Evolutionary conservation across 2,329 filamentous ascomycete genomes (phyloP).

Genomic region (Stachybotrys elegans): DNA sequence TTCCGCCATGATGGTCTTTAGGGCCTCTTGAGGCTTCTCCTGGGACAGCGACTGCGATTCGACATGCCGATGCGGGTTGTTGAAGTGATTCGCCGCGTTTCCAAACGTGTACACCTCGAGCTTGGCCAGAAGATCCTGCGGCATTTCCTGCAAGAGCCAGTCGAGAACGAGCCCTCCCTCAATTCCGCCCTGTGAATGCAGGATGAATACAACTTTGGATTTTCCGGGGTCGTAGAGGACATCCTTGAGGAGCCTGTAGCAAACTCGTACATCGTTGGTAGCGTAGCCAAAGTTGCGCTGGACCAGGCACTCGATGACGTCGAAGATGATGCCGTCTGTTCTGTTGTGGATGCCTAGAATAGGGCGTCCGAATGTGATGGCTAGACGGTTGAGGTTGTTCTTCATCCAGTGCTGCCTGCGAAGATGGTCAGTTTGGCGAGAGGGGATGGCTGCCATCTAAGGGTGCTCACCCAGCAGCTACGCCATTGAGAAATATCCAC

Average conservation of each 20-base stretch:
- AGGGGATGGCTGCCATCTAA: not conserved
- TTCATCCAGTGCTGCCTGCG: constrained; percentile 60
- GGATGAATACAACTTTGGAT: constrained; percentile 66
- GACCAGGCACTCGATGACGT: constrained; percentile 71
- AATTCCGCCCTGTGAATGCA: constrained; percentile 75
- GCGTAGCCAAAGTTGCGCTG: constrained; percentile 71
- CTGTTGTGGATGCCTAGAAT: constrained; percentile 71
- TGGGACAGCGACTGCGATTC: constrained; percentile 33
- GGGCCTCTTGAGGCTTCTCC: constrained; percentile 27
- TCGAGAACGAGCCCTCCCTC: constrained; percentile 69
- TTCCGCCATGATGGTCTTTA: constrained; percentile 29
- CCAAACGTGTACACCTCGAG: constrained; percentile 77
- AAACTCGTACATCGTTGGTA: constrained; percentile 60
- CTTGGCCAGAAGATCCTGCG: constrained; percentile 59
- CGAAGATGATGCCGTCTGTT: constrained; percentile 70
- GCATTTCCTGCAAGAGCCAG: constrained; percentile 69
- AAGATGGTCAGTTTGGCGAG: constrained; percentile 8
- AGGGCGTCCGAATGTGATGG: constrained; percentile 66
- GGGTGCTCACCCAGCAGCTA: constrained; percentile 51
- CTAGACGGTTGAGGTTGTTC: constrained; percentile 65
- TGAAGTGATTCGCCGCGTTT: constrained; percentile 75
- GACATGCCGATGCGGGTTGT: constrained; percentile 60
- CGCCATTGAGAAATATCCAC: constrained; percentile 79
- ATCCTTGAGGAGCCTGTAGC: constrained; percentile 57
- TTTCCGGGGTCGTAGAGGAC: constrained; percentile 56